Base-by-base conservation (phyloP, 768 basidiomycete genomes). In the Tylopilus vinaceipallidus region DNA sequence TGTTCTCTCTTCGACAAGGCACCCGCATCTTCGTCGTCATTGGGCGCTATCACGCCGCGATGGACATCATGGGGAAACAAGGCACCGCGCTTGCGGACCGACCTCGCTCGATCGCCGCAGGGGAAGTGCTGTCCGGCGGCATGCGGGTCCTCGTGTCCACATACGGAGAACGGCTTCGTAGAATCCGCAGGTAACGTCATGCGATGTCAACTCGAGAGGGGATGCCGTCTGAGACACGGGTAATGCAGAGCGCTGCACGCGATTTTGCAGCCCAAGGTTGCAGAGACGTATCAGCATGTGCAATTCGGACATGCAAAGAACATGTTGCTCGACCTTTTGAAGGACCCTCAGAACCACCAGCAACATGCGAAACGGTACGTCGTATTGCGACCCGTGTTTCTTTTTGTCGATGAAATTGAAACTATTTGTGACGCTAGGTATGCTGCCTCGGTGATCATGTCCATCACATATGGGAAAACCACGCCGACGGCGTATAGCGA, bases 1-100 rank as follows among this genome's bases (percentile, higher is more conserved):
- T 85, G 0, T 81, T 83, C 53, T 74, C 78, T 0, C 60, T 84
- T 1, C 71, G 74, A 6, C 76, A 79, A 54, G 82, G 83, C 1
- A 5, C 33, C 11, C 36, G 37, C 2, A 10, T 49, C 3, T 60
- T 54, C 11, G 47, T 66, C 1, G 19, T 66, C 12, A 60, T 66
- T 9, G 65, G 63, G 1, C 59, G 64, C 42, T 47, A 66, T 36
- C 51, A 35, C 59, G 71, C 71, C 5, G 74, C 70, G 1, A 50
- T 65, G 22, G 73, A 75, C 11, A 71, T 75, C 40, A 64, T 75
- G 66, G 67, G 70, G 48, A 75, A 72, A 46, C 65, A 72, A 34
- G 71, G 72, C 0, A 62, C 59, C 0, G 55, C 61, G n/a, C 49
- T 70, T 2, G 61, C 57, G 0, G 74, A 73, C 47, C 53, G 74